phyloP scores from a whole-genome alignment of 1,139 yeast species.

The Insectozyma bohioensis region DNA sequence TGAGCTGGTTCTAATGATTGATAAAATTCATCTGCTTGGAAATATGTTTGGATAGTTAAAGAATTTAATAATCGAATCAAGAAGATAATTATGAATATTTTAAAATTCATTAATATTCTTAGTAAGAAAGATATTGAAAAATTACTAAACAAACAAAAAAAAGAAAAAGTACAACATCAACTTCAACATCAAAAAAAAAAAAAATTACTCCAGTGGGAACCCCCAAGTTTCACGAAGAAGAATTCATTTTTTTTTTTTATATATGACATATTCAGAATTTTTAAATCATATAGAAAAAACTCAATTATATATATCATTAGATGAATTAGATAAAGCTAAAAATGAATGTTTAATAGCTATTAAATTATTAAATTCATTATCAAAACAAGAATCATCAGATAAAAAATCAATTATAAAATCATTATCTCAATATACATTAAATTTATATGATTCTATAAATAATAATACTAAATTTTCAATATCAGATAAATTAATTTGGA shows the following conservation, averaged over 20 bases:
- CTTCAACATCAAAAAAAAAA: too few relatives aligned
- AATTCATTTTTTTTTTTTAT: too few relatives aligned
- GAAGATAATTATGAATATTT: slow-evolving; percentile 12
- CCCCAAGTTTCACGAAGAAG: too few relatives aligned
- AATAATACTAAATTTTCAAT: slow-evolving; percentile 8
- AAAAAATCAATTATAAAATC: slow-evolving; percentile 9
- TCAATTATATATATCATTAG: slow-evolving; percentile 17
- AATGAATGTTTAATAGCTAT: slow-evolving; percentile 23
- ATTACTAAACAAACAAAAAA: too few relatives aligned
- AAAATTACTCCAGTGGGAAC: too few relatives aligned
- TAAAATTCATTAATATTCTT: slow-evolving; percentile 1
- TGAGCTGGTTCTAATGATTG: slow-evolving; percentile 95
- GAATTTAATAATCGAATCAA: slow-evolving; percentile 52
- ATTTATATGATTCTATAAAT: slow-evolving; percentile 19
- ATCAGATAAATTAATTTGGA: slow-evolving; percentile 40
- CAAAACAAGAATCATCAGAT: slow-evolving; percentile 15
- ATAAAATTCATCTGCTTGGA: slow-evolving; percentile 96
- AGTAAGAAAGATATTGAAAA: too few relatives aligned
- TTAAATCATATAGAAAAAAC: slow-evolving; percentile 17
- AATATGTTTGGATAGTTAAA: slow-evolving; percentile 64
- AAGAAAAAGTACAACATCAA: not conserved
- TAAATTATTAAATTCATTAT: slow-evolving; percentile 23
- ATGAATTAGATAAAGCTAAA: slow-evolving; percentile 19
- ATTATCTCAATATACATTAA: slow-evolving; percentile 23
- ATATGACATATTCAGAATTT: slow-evolving; percentile 8